Conservation (phyloP, 1,284 basidiomycete species). For the Flammula alnicola region DNA sequence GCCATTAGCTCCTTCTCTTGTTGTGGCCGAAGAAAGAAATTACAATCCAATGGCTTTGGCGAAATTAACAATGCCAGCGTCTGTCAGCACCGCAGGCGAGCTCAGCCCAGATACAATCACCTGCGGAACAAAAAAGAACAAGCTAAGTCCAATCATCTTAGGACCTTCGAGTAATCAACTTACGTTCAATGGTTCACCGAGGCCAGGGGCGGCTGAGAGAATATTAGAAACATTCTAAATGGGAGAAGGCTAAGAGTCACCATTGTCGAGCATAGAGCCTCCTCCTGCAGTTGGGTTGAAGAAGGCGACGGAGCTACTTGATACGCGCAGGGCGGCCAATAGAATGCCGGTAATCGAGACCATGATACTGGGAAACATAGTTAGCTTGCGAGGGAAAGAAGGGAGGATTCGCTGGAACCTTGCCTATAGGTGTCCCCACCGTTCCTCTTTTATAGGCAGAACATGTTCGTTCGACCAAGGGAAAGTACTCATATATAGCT, state of each 20-base stretch:
- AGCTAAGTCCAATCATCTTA: background rate
- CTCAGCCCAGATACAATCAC: constrained; percentile 43
- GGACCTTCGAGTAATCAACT: constrained; percentile 13
- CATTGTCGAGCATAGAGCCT: constrained; percentile 57
- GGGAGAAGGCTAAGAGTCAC: constrained; percentile 14
- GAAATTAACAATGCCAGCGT: constrained; percentile 61
- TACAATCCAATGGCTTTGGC: constrained; percentile 67
- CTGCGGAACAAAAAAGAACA: background rate
- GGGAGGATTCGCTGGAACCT: background rate
- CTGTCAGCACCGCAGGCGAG: constrained; percentile 57
- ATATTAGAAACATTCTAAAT: background rate
- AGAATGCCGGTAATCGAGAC: constrained; percentile 6
- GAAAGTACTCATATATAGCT: background rate
- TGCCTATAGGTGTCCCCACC: too few relatives aligned
- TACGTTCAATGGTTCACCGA: constrained; percentile 68
- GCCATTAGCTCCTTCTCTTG: background rate
- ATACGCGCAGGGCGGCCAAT: constrained; percentile 5
- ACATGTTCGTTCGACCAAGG: too few relatives aligned
- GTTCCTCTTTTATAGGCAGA: constrained; percentile 5
- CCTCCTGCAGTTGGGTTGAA: constrained; percentile 49
- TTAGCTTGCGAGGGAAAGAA: background rate
- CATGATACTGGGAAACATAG: constrained; percentile 11
- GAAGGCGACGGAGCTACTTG: constrained; percentile 37
- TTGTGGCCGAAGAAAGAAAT: constrained; percentile 19
- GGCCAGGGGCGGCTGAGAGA: constrained; percentile 42